These are phyloP conservation scores for Trichoderma oligosporum DNA, from an alignment of 2,329 filamentous ascomycete genomes.

Conservation along the genomic window DNA sequence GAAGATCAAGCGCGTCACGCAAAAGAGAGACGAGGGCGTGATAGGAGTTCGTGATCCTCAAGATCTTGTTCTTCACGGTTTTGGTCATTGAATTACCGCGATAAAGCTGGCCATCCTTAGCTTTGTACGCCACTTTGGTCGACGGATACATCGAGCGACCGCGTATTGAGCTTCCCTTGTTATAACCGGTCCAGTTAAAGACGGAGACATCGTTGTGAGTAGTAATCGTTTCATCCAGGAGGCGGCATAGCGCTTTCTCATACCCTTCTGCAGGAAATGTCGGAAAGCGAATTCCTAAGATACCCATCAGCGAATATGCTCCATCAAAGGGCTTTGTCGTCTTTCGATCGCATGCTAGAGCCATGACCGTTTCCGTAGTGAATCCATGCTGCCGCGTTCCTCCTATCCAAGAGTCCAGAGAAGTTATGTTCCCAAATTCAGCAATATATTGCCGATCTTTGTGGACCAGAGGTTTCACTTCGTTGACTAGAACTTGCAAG, in stretches of 20 bases:
- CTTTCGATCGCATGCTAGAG: slow-evolving; percentile 3
- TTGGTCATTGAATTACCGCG: not conserved
- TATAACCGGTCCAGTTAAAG: slow-evolving; percentile 17
- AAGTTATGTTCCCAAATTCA: slow-evolving; percentile 14
- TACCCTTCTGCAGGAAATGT: slow-evolving; percentile 19
- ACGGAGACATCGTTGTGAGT: slow-evolving; percentile 15
- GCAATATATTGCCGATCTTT: slow-evolving; percentile 9
- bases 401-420: not conserved
- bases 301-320: slow-evolving; percentile 19
- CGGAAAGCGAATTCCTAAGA: slow-evolving; percentile 17
- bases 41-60: not conserved
- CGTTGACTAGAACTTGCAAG: slow-evolving; percentile 3
- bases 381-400: slow-evolving; percentile 10
- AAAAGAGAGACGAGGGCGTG: slow-evolving; percentile 1
- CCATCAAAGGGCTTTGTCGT: slow-evolving; percentile 15
- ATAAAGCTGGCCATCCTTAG: not conserved
- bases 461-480: not conserved
- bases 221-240: slow-evolving; percentile 17
- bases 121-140: slow-evolving; percentile 11
- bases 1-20: not conserved
- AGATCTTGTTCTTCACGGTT: not conserved
- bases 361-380: slow-evolving; percentile 11
- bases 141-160: slow-evolving; percentile 19
- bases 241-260: slow-evolving; percentile 15
- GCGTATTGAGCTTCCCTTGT: slow-evolving; percentile 16